phyloP scores from a whole-genome alignment of 2,329 filamentous ascomycete species.

The Aspergillus pseudoviridinutans region DNA sequence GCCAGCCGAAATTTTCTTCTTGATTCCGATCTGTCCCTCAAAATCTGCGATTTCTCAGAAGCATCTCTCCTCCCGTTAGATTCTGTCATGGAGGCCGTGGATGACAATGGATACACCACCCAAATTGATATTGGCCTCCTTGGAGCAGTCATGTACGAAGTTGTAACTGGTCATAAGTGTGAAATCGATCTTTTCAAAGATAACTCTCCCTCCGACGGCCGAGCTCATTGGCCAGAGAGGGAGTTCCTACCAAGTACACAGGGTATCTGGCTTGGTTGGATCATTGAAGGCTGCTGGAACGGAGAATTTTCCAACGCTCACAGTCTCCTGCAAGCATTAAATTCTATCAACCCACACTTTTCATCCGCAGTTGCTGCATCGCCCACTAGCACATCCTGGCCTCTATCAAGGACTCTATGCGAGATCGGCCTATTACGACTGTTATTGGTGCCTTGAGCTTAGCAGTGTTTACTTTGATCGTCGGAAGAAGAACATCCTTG shows the following conservation, averaged over 20 bases:
- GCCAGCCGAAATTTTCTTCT: constrained; percentile 27
- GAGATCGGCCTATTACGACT: too few species aligned
- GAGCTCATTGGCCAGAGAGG: constrained; percentile 19
- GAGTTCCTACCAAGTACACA: constrained; percentile 21
- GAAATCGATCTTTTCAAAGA: constrained; percentile 25
- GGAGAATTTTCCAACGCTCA: constrained; percentile 6
- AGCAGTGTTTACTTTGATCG: too few species aligned
- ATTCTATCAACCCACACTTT: too few species aligned
- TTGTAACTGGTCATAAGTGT: constrained; percentile 19
- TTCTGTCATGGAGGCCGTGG: constrained; percentile 22
- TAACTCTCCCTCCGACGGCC: not conserved
- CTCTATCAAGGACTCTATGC: too few species aligned
- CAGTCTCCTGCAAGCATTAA: constrained; percentile 3
- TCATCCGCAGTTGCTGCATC: too few species aligned
- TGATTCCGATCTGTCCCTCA: constrained; percentile 22
- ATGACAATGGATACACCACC: constrained; percentile 25
- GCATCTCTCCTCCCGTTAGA: constrained; percentile 21
- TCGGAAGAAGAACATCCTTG: too few species aligned
- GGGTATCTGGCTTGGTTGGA: constrained; percentile 22
- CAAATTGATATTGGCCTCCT: constrained; percentile 29
- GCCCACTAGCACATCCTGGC: too few species aligned
- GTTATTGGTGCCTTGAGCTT: too few species aligned
- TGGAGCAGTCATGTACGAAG: constrained; percentile 30
- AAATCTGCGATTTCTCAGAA: constrained; percentile 28
- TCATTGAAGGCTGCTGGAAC: constrained; percentile 27